Base-by-base conservation (phyloP, 202 grass and related monocot species). In the Bolboschoenoplectus hybrid region DNA sequence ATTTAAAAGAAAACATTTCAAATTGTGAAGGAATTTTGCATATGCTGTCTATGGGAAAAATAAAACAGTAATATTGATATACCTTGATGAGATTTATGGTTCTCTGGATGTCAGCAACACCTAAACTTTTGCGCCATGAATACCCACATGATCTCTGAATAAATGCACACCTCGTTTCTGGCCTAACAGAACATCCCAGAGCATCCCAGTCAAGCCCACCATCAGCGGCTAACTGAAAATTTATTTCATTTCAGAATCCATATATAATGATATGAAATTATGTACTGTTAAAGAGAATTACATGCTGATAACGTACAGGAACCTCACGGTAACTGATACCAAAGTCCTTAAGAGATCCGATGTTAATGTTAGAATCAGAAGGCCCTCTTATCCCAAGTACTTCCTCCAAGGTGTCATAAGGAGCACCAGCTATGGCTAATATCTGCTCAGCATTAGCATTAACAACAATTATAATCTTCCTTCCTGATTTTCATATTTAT, bases 111-210 rank as follows among this genome's bases (percentile, higher is more conserved):
- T 98, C 91, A 51, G 77, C 16, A 80, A 95, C 46, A 6, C 91
- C 82, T 40, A 95, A 88, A 78, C 96, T 95, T 88, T 85, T 91
- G 39, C 93, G 91, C 91, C 93, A 98, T 0, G 87, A 92, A 85
- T 96, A 98, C 26, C 93, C 96, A 12, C 96, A 98, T 38, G 96
- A 98, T 77, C 93, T 91, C 66, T 98, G 93, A 85, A 98, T 92
- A 88, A 95, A 89, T 3, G 89, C 90, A 62, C 96, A 98, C 81
- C 89, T 89, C 3, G 96, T 98, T 74, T 94, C 73, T 3, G 89
- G 91, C 57, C 84, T 86, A 70, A 98, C 19, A 58, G 93, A 76
- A 90, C 4, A 0, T 11, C 91, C 88, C 82, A 98, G 84, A 38
- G 79, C 93, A 7, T 94, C 89, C 93, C 91, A 98, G 63, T 94